Percentiles rank a stretch among this genome's conserved stretches.
Conservation (phyloP, 2,329 filamentous ascomycete genomes). For the Huntiella moniliformis region DNA sequence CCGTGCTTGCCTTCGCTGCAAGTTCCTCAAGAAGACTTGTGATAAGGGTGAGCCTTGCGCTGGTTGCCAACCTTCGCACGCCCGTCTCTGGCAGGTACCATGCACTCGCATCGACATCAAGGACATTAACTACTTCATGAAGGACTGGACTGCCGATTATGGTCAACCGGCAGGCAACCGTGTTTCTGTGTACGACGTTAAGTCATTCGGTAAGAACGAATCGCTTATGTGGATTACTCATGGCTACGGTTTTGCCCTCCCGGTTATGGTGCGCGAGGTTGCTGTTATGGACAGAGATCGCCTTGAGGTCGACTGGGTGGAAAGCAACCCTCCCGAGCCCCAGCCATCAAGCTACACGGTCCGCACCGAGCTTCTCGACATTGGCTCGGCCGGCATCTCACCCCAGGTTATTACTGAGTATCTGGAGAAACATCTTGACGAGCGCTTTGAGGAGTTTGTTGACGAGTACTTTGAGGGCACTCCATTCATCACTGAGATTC, state of each 20-base stretch:
- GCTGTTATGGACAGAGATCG: slow-evolving; percentile 82
- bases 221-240: slow-evolving; percentile 80
- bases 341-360: slow-evolving; percentile 68
- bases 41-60: slow-evolving; percentile 94
- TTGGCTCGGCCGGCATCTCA: slow-evolving; percentile 75
- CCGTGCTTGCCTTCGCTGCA: slow-evolving; percentile 83
- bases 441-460: slow-evolving; percentile 79
- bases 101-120: slow-evolving; percentile 98
- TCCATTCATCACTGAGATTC: slow-evolving; percentile 82
- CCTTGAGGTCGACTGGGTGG: slow-evolving; percentile 87
- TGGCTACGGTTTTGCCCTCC: slow-evolving; percentile 82
- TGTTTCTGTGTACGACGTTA: slow-evolving; percentile 88
- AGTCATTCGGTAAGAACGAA: slow-evolving; percentile 54
- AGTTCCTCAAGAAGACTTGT: slow-evolving; percentile 98
- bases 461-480: slow-evolving; percentile 94
- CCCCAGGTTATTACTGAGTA: slow-evolving; percentile 71
- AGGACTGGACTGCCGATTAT: slow-evolving; percentile 96
- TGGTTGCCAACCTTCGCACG: slow-evolving; percentile 88
- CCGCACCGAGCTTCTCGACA: slow-evolving; percentile 72
- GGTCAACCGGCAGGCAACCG: slow-evolving; percentile 74
- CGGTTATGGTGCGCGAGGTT: slow-evolving; percentile 84
- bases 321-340: slow-evolving; percentile 43
- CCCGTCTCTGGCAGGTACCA: slow-evolving; percentile 88
- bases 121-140: slow-evolving; percentile 97
- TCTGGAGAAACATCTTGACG: slow-evolving; percentile 85